Evolutionary conservation across 495 filamentous ascomycete genomes (phyloP).

Genomic region (Collariella sp.): DNA sequence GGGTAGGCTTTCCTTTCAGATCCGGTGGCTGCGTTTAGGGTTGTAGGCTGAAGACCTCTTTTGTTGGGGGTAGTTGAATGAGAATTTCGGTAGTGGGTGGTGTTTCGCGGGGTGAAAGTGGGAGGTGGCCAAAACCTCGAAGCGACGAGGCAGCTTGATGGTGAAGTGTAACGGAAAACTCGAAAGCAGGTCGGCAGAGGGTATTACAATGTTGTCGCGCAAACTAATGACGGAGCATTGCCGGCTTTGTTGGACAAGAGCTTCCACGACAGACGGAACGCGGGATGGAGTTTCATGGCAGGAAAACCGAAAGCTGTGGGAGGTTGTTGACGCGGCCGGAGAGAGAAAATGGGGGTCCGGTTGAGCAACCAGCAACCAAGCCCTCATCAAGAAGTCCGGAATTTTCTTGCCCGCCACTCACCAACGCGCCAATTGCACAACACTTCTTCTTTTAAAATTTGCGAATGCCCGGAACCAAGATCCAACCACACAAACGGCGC

Average conservation of each 20-base stretch:
- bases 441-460: background rate
- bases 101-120: too few species aligned
- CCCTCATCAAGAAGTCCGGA: background rate
- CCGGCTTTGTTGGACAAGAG: constrained; percentile 5
- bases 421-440: background rate
- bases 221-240: constrained; percentile 3
- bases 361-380: background rate
- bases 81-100: too few species aligned
- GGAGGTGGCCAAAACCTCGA: background rate
- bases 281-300: constrained; percentile 5
- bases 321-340: background rate
- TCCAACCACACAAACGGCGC: too few species aligned
- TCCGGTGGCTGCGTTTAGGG: too few species aligned
- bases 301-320: background rate
- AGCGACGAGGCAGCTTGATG: background rate
- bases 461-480: background rate
- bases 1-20: too few species aligned
- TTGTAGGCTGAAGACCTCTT: too few species aligned
- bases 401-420: background rate
- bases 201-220: constrained; percentile 12
- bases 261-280: constrained; percentile 8
- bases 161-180: background rate
- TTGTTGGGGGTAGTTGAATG: too few species aligned
- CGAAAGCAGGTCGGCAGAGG: constrained; percentile 3
- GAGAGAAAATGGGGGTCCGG: background rate